Evolutionary conservation across 202 grass and related monocot species (phyloP), one percentile per base, ranked within the genome.

Genomic region (Panicum hallii): DNA sequence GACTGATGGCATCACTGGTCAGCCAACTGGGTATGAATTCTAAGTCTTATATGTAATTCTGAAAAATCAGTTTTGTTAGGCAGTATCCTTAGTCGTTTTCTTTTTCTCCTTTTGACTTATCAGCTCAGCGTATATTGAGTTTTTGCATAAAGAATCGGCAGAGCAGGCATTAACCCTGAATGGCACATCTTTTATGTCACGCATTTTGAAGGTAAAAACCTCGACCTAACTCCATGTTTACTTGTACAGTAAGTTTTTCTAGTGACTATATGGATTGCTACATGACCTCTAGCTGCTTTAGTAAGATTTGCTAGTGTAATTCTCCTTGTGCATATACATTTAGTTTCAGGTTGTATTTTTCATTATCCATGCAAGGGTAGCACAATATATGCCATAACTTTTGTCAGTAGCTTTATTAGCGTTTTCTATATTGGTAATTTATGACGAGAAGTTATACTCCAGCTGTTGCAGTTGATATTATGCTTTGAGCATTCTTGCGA

Each of bases 151-250:
- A 87, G 93, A 99, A 88, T 91, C 97, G 46, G 90, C 90, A 22
- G 97, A 96, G 64, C 77, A 84, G 67, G 97, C 97, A 50, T 74
- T 99, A 80, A 84, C 84, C 20, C 84, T 99, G 63, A 94, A 99
- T 2, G 87, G 93, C 15, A 94, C 91, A 56, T 99, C 93, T 74
- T 99, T 99, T 74, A 99, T 99, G 97, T 99, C 91, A 16, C 97
- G 97, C 55, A 92, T 99, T 86, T 68, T 99, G 52, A 99, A 99
- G 93, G 97, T 94, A 93, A 78, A 81, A 20, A 22, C 50, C 23
- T 62, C 67, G 8, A 81, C 71, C 26, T 20, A 47, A 72, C 12
- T 67, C 34, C 17, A 45, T 73, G 47, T 82, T 55, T 57, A 30
- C n/a, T 77, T 66, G 58, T 52, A 10, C 46, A 47, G 11, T 38